Conservation (phyloP, 176 grass and related monocot species). For the Tuctoria greenei region DNA sequence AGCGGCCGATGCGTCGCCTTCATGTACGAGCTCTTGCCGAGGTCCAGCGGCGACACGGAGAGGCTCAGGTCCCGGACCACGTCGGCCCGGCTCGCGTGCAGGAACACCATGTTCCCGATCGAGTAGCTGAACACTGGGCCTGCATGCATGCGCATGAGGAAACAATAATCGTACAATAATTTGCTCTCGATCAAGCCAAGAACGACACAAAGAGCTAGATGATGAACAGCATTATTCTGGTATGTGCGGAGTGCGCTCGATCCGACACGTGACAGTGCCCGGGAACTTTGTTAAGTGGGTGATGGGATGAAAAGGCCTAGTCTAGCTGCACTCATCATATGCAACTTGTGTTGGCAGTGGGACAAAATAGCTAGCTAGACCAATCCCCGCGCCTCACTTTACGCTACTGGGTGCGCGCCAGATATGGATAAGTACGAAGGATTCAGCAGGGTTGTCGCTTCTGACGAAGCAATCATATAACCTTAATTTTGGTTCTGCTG, state of each 20-base stretch:
- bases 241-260: not conserved
- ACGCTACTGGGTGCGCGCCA: not conserved
- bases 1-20: constrained; percentile 79
- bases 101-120: constrained; percentile 67
- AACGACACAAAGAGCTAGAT: no score
- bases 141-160: no score
- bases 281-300: not conserved
- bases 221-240: no score
- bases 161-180: no score
- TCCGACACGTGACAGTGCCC: not conserved
- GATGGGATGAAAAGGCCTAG: not conserved
- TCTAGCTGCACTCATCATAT: no score
- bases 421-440: not conserved
- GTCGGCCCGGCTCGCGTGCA: constrained; percentile 62
- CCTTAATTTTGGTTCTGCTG: no score
- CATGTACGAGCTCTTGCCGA: constrained; percentile 89
- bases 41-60: constrained; percentile 56
- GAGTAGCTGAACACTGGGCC: constrained; percentile 69
- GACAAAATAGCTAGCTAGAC: not conserved
- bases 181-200: no score
- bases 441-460: not conserved
- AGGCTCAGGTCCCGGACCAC: constrained; percentile 63
- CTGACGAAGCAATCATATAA: no score
- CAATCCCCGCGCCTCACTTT: not conserved
- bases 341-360: no score